Evolutionary conservation across 2,329 filamentous ascomycete species (phyloP).

Genomic region (Lachnellula willkommii): DNA sequence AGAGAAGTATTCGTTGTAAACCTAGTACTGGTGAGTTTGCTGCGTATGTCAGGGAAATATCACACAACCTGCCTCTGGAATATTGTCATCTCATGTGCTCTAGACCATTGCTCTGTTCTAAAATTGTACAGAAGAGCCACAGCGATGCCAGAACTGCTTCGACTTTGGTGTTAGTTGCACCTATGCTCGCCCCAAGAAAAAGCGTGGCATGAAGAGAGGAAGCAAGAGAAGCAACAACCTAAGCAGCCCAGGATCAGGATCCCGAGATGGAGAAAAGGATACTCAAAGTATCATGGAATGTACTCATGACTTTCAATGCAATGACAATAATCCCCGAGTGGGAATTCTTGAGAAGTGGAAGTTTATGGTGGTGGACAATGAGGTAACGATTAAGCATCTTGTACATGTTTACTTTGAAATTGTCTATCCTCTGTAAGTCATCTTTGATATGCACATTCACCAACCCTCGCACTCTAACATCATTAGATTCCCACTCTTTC

Average conservation of each 20-base stretch:
- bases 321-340: neutral
- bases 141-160: slow-evolving; percentile 42
- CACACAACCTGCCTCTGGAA: too few relatives aligned
- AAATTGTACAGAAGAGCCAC: too few relatives aligned
- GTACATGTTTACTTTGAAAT: slow-evolving; percentile 47
- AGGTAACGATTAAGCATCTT: slow-evolving; percentile 37
- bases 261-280: slow-evolving; percentile 3
- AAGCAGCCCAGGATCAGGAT: neutral
- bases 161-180: slow-evolving; percentile 47
- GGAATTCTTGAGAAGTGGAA: slow-evolving; percentile 4
- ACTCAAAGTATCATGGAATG: slow-evolving; percentile 1
- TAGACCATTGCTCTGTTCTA: too few relatives aligned
- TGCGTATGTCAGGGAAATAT: slow-evolving; percentile 10
- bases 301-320: neutral
- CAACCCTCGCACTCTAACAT: slow-evolving; percentile 5
- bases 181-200: slow-evolving; percentile 40
- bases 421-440: slow-evolving; percentile 44
- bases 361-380: slow-evolving; percentile 24
- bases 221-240: neutral
- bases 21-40: slow-evolving; percentile 32
- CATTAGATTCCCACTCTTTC: slow-evolving; percentile 44
- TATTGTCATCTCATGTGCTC: too few relatives aligned
- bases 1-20: slow-evolving; percentile 41
- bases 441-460: neutral
- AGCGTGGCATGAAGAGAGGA: slow-evolving; percentile 29